These are phyloP conservation scores for Lactifluus pinguis DNA, from an alignment of 768 basidiomycete genomes.

Conservation along the genomic window DNA sequence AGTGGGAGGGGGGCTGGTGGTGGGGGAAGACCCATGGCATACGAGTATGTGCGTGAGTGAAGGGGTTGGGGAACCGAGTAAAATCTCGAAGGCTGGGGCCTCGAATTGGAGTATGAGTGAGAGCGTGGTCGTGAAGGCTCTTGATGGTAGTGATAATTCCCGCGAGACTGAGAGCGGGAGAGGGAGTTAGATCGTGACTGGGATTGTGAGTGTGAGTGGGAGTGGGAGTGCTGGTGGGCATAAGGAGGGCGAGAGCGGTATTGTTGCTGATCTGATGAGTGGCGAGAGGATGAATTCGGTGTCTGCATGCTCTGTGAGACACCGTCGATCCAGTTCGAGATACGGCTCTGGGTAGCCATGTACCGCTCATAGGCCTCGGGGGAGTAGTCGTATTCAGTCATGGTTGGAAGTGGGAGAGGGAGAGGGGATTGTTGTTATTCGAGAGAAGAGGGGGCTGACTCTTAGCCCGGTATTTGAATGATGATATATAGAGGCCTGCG, in stretches of 20 bases:
- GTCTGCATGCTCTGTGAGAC: conserved; percentile 27
- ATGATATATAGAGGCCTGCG: background rate
- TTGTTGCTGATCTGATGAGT: background rate
- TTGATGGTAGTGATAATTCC: background rate
- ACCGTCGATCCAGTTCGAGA: conserved; percentile 40
- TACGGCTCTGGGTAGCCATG: conserved; percentile 38
- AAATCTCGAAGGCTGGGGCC: background rate
- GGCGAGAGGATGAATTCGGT: background rate
- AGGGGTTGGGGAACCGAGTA: conserved; percentile 1
- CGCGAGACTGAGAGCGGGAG: background rate
- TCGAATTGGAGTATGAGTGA: conserved; percentile 1
- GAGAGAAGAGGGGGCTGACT: background rate
- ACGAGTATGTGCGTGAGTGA: conserved; percentile 16
- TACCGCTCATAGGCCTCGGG: conserved; percentile 43
- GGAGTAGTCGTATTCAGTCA: conserved; percentile 58
- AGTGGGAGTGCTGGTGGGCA: background rate
- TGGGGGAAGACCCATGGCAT: conserved; percentile 3
- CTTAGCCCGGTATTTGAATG: too few relatives aligned
- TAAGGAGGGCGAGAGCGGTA: conserved; percentile 6
- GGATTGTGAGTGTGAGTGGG: background rate
- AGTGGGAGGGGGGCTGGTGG: conserved; percentile 3
- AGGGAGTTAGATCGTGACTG: conserved; percentile 9
- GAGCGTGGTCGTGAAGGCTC: conserved; percentile 3
- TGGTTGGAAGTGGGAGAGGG: conserved; percentile 19
- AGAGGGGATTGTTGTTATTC: background rate